Base-by-base conservation (phyloP, 2,329 filamentous ascomycete species). In the Calonectria multiphialidica region DNA sequence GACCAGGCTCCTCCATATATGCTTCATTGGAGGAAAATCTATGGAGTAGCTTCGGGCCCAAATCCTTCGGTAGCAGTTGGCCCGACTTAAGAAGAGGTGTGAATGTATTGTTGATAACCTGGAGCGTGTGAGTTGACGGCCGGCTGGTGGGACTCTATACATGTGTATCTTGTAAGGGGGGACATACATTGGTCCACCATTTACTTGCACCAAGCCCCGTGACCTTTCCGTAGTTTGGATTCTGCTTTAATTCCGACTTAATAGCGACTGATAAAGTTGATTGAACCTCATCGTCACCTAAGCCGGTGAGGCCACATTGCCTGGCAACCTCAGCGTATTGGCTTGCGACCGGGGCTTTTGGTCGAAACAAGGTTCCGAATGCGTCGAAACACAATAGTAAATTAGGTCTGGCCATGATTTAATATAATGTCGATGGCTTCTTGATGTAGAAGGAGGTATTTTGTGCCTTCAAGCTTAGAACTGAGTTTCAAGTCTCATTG, bases 391-490 rank as follows among this genome's bases (percentile, higher is more conserved):
- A 78, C 13, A 77, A 8, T 0, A 77, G 62, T 0, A 77, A 69
- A 23, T 75, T 76, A 16, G 65, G 45, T 3, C 57, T 78, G 28
- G 68, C 72, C 89, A 88, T 77, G 30, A 13, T 47, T n/a, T 30
- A 6, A 21, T n/a, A 7, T 18, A 5, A 47, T 9, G 3, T 50
- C 9, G 12, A 15, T 9, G 15, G 12, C 2, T 4, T 40, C 25
- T 40, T 10, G 16, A 23, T 8, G n/a, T 6, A 23, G 30, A 35
- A 15, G n/a, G 4, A 21, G 21, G 21, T 21, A 37, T 21, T 30
- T n/a, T 30, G n/a, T 55, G n/a, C 21, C 28, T 10, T 5, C 30
- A 23, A 4, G 4, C 2, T 16, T 6, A 5, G 13, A 15, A 15
- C 13, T 10, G 21, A 33, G 16, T 13, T 25, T 21, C 12, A 18